Base-by-base conservation (phyloP, 2,329 filamentous ascomycete genomes). In the Pseudogymnoascus sp. region DNA sequence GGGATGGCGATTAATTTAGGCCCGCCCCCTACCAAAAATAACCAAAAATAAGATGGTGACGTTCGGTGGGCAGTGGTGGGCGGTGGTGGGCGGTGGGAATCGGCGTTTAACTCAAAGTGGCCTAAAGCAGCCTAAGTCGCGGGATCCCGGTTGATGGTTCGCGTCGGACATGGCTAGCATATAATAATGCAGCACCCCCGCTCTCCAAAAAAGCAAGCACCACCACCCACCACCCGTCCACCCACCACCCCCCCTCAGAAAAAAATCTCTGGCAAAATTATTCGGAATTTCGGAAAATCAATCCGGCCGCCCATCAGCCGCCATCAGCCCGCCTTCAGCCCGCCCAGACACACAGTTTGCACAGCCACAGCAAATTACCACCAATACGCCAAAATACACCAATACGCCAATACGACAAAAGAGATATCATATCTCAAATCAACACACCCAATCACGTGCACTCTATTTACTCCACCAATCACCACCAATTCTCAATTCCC, bases 21-120 rank as follows among this genome's bases (percentile, higher is more conserved):
- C 22, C 5, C 7, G 6, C 2, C n/a, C 25, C 25, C n/a, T 54
- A n/a, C n/a, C n/a, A n/a, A n/a, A n/a, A n/a, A n/a, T n/a, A n/a
- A n/a, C n/a, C n/a, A n/a, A 32, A 50, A 54, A 18, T 32, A 54
- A 32, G 43, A 54, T 54, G 43, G 43, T 54, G 43, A 54, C 43
- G 43, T 54, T 54, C 43, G 7, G 4, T 4, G 28, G 4, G 4
- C 28, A 30, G 28, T n/a, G n/a, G n/a, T n/a, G n/a, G n/a, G n/a
- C n/a, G n/a, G n/a, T n/a, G n/a, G 7, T 47, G 41, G 22, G 7
- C 7, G 18, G 41, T 47, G n/a, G n/a, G 41, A 47, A 47, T 47
- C 22, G 41, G 41, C 43, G 43, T 50, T 54, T 54, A 32, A 54
- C 43, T 18, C 43, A 54, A 54, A 54, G 43, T 8, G 32, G 43